Evolutionary conservation across 371 early-diverging fungal genomes (phyloP), one percentile per base, ranked within the genome.

Genomic region (Circinella minor): DNA sequence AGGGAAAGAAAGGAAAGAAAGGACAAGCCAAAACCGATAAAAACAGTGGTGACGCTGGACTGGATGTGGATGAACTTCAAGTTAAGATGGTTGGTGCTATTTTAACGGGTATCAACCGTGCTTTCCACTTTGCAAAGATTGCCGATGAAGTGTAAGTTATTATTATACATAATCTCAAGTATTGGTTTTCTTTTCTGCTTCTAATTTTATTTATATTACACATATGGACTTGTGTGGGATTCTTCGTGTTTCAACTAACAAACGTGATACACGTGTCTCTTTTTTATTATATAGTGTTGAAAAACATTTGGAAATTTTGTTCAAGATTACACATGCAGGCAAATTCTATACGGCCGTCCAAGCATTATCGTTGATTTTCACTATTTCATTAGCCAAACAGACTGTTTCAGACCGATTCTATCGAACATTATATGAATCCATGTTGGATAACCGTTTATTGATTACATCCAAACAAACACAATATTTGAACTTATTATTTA

Each of bases 81-180:
- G 78, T 91, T 18, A 94, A 94, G 75, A 91, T 96, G 85, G 87
- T 98, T 78, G 92, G 93, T n/a, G 96, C 94, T 5, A 84, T 98
- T 36, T 81, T 98, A 59, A 97, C 98, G 0, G 99, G 99, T 70
- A 90, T 98, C 47, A 96, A 97, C 74, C 95, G 99, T 59, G 96
- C 97, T 11, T 94, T 96, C 80, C 97, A 97, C 27, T 98, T 91
- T 76, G 87, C 96, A 46, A 86, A 93, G 72, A 81, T 97, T 18
- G 89, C 91, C 4, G 92, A 92, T 71, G 84, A 83, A n/a, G 86
- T 87, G 78, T 92, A 90, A 80, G 81, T 76, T 46, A 34, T 36
- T 4, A 27, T n/a, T 60, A 43, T 43, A 3, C 43, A 9, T 11
- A 18, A 48, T 47, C 20, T 11, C 3, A 11, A 15, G 11, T 47